Percentiles rank a stretch among this genome's conserved stretches.
phyloP scores from a whole-genome alignment of 2,329 filamentous ascomycete genomes.

The Truncatella angustata region DNA sequence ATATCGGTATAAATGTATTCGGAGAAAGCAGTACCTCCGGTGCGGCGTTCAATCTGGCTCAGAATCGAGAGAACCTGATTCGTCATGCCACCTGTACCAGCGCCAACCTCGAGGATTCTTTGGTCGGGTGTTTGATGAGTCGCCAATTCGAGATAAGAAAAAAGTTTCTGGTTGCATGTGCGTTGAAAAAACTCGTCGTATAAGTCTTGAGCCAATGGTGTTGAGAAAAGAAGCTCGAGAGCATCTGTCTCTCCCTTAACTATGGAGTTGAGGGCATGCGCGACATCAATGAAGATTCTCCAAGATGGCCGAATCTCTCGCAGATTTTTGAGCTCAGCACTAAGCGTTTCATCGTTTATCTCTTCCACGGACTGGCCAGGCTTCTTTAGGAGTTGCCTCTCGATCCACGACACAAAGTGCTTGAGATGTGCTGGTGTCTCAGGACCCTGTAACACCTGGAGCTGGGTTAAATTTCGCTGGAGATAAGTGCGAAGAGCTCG shows the following conservation, averaged over 20 bases:
- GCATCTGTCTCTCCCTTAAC: constrained; percentile 31
- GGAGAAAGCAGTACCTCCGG: not conserved
- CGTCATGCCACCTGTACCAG: constrained; percentile 31
- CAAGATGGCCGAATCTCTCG: not conserved
- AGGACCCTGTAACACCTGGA: too few species aligned
- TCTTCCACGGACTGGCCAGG: not conserved
- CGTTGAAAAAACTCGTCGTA: constrained; percentile 28
- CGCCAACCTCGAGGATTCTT: constrained; percentile 34
- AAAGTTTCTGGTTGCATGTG: constrained; percentile 11
- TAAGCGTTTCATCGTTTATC: not conserved
- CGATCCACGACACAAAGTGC: too few species aligned
- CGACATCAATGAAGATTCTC: constrained; percentile 8
- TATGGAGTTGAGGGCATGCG: not conserved
- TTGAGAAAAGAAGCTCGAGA: constrained; percentile 34
- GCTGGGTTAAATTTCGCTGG: too few species aligned
- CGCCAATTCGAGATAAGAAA: constrained; percentile 1
- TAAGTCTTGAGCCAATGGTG: constrained; percentile 31
- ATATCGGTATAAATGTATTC: not conserved
- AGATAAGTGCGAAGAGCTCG: constrained; percentile 1
- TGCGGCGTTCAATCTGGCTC: not conserved
- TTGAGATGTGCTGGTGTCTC: too few species aligned
- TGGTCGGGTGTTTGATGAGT: constrained; percentile 27
- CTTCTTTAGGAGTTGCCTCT: too few species aligned
- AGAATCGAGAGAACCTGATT: constrained; percentile 9
- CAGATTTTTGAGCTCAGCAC: not conserved